Conservation (phyloP, 345 rosid genomes). For the Linum trigynum region DNA sequence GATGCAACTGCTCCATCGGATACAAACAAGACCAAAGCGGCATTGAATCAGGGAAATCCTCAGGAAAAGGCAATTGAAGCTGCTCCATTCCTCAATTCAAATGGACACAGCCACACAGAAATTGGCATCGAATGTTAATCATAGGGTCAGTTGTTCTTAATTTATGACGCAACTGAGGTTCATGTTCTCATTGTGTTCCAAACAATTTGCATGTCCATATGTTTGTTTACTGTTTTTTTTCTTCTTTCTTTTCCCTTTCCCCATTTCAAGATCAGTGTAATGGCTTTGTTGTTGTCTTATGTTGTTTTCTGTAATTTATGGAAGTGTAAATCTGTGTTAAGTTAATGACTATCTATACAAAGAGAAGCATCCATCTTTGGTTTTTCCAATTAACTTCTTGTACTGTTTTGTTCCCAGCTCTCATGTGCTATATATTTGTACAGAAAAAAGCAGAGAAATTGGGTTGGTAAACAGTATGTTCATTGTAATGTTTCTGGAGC, state of each 20-base stretch:
- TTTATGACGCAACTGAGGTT: slow-evolving; percentile 23
- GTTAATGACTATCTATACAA: slow-evolving; percentile 23
- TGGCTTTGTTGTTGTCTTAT: slow-evolving; percentile 23
- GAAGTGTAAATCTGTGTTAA: slow-evolving; percentile 51
- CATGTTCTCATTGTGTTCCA: neutral
- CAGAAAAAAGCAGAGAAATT: neutral
- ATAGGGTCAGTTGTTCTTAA: slow-evolving; percentile 25
- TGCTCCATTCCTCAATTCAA: slow-evolving; percentile 15
- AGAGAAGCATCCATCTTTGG: slow-evolving; percentile 17
- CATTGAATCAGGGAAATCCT: slow-evolving; percentile 14
- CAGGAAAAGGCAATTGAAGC: slow-evolving; percentile 23
- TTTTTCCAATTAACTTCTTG: slow-evolving; percentile 12
- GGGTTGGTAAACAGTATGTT: neutral
- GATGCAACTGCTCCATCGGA: slow-evolving; percentile 12
- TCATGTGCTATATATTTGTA: neutral
- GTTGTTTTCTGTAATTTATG: slow-evolving; percentile 23
- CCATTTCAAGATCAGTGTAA: slow-evolving; percentile 9
- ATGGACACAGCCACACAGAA: slow-evolving; percentile 23
- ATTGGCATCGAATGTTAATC: slow-evolving; percentile 23
- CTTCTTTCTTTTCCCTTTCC: slow-evolving; percentile 10
- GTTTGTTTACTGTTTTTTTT: slow-evolving; percentile 24
- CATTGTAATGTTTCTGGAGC: neutral
- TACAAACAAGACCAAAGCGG: slow-evolving; percentile 8
- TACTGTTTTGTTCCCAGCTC: neutral
- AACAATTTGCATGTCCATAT: neutral